Evolutionary conservation across 441 rosid genomes (phyloP), one percentile per base, ranked within the genome.

Genomic region (Erodium moschatum): DNA sequence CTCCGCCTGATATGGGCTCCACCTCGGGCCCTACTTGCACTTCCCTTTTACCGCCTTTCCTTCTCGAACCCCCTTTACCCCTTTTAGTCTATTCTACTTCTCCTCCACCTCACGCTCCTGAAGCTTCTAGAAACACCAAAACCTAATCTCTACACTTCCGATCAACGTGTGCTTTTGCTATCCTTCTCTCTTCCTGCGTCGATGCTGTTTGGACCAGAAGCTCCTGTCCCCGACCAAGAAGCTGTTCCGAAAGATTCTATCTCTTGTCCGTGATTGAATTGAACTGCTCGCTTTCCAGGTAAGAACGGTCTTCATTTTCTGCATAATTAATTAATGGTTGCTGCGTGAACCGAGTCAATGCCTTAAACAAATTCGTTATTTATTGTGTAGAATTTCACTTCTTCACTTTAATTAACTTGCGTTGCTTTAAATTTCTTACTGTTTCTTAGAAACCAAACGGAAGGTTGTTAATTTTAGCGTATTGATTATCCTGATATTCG

Each of bases 1-100:
- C 12, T 18, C 60, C 20, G 29, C 72, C 4, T 44, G 52, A 66
- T 54, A 74, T 72, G 67, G 24, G n/a, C 48, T 20, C 60, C 20
- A 5, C 4, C 4, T 74, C 72, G 82, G 85, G 70, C 46, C 85
- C 83, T 66, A 64, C 68, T 0, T 5, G 15, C 0, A 27, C 74
- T 71, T 5, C 19, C 74, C 16, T 65, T 76, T 78, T n/a, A 8
- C 15, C 35, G 24, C 58, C 15, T 35, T 64, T 80, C 79, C 84
- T 84, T 88, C 88, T 80, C 77, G 85, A 84, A 84, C 78, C 70
- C 81, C 52, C 89, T 73, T 46, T 54, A 60, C 40, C 69, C 65
- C 8, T 69, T 77, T 81, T 79, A 67, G 82, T 77, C 83, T 75
- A 72, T 80, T 80, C 61, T 54, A 54, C 16, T 48, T 15, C 24